phyloP scores from a whole-genome alignment of 805 yeast genomes.

The Kodamaea laetipori region DNA sequence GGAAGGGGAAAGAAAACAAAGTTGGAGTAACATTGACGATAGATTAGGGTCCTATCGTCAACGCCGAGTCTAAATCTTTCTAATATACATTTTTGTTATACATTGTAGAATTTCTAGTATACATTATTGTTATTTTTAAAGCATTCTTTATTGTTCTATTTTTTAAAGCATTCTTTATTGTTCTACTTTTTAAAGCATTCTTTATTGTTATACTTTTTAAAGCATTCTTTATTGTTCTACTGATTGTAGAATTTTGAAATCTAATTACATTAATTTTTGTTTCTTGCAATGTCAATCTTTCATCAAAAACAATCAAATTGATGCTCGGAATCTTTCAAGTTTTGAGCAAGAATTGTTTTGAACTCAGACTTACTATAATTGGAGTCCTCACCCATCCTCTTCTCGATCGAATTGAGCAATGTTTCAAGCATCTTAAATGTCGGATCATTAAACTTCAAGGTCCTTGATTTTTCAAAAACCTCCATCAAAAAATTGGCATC shows the following conservation, averaged over 20 bases:
- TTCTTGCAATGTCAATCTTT: no score
- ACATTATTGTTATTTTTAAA: no score
- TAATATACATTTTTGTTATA: constrained; percentile 1
- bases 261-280: no score
- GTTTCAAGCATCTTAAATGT: constrained; percentile 19
- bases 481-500: constrained; percentile 42
- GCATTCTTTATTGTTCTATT: no score
- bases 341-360: constrained; percentile 28
- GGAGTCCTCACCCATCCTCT: constrained; percentile 19
- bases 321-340: constrained; percentile 29
- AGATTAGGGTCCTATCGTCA: constrained; percentile 10
- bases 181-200: no score
- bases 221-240: no score
- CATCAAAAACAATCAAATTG: constrained; percentile 41
- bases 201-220: no score
- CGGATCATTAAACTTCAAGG: constrained; percentile 37
- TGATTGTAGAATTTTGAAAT: no score
- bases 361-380: constrained; percentile 30
- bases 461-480: constrained; percentile 38
- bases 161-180: no score
- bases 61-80: constrained; percentile 5
- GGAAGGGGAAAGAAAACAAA: constrained; percentile 9
- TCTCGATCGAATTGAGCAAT: constrained; percentile 16
- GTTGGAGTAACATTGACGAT: constrained; percentile 7
- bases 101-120: no score